phyloP scores from a whole-genome alignment of 148 eudicot genomes.

The Vaccinium vitisidaea region DNA sequence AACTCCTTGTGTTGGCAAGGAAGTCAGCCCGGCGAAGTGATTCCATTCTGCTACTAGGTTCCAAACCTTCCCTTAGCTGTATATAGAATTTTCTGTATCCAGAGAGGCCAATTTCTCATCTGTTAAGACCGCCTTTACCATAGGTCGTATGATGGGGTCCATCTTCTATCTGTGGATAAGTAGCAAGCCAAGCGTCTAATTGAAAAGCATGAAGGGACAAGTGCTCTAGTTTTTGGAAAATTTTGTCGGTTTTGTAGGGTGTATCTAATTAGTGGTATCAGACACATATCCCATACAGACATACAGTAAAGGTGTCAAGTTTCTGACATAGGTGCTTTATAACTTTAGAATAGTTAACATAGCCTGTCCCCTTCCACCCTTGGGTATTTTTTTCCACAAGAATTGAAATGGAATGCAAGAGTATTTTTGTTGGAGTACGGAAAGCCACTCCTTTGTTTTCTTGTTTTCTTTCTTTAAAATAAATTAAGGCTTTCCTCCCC shows the following conservation, averaged over 20 bases:
- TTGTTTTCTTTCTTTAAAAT: not conserved
- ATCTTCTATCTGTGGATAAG: not conserved
- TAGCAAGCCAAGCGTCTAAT: not conserved
- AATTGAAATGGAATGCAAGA: not conserved
- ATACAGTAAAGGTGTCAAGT: not conserved
- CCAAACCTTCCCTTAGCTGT: not conserved
- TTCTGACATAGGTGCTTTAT: not conserved
- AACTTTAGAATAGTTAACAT: not conserved
- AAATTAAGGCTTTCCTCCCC: not conserved
- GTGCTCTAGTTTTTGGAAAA: not conserved
- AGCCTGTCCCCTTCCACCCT: not conserved
- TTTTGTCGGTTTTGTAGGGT: not conserved
- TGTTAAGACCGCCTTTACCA: not conserved
- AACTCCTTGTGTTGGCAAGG: not conserved
- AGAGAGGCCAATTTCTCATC: not conserved
- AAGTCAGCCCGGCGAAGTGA: not conserved
- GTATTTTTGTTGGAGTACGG: not conserved
- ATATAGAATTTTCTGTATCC: not conserved
- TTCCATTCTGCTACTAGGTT: slow-evolving; percentile 3
- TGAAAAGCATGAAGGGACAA: not conserved
- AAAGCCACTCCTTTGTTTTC: not conserved
- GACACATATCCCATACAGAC: not conserved
- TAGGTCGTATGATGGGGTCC: not conserved
- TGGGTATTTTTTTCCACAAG: not conserved
- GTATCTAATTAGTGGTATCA: not conserved